Evolutionary conservation across 345 rosid species (phyloP), one percentile per base, ranked within the genome.

Genomic region (Sonneratia alba): DNA sequence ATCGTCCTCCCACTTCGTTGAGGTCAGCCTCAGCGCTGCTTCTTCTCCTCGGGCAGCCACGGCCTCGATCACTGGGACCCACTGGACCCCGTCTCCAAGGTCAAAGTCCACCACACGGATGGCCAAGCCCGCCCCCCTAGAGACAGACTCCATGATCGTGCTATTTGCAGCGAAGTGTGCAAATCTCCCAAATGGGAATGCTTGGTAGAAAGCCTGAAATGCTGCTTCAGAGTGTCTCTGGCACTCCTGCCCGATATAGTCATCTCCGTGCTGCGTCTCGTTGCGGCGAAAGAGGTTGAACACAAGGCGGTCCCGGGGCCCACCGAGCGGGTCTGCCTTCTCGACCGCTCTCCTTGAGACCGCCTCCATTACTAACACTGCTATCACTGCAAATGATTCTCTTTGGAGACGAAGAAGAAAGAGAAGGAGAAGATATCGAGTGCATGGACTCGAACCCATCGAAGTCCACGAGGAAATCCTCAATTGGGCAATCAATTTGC

Each of bases 81-180:
- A 84, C n/a, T 86, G 90, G 66, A 84, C 32, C 2, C 88, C 87
- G 51, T 82, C 84, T 7, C 86, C 80, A 11, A 86, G 64, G 43
- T 83, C 85, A 18, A 81, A 88, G 63, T 88, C 93, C 27, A 88
- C 79, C 42, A 88, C 32, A 67, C 73, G 87, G 19, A 83, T 37
- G 6, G 68, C 73, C 76, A 74, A 16, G 7, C 59, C 82, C 16
- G 73, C 81, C 34, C 76, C 82, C 4, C 63, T 47, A 0, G 87
- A 85, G 22, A 76, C 72, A 40, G 86, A 67, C 73, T 76, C 82
- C 3, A 82, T 67, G 71, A 86, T 79, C 22, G 87, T 80, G 0
- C 84, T 78, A 71, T 86, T 86, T 0, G 90, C 90, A 2, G 80
- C 74, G 19, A 82, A 82, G 63, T 88, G 92, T 55, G 90, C 85